Percentiles rank a stretch among this genome's conserved stretches.
Evolutionary conservation across 208 protist species (phyloP).

Genomic region (Trypanosoma theileri): DNA sequence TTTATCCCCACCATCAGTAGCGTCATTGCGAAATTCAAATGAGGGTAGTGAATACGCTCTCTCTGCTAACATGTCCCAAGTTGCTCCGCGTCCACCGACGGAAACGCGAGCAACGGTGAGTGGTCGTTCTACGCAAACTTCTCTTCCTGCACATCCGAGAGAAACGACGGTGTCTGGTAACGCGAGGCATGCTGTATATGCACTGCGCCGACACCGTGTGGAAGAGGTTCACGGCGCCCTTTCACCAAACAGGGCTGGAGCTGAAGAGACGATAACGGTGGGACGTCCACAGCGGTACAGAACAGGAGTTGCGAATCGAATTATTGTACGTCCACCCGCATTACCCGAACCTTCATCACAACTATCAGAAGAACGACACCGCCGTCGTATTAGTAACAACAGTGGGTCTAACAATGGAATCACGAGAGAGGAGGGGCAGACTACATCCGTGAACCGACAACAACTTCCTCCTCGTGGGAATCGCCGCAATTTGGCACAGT

Average conservation of each 20-base stretch:
- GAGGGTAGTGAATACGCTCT: too few relatives aligned
- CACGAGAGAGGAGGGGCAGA: neutral
- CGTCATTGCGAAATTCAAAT: too few relatives aligned
- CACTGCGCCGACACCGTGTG: conserved; percentile 7
- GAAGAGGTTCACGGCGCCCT: neutral
- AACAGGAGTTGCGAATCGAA: neutral
- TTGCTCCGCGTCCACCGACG: too few relatives aligned
- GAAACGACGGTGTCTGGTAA: conserved; percentile 5
- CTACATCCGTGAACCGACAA: neutral
- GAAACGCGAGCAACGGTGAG: too few relatives aligned
- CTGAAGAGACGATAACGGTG: neutral
- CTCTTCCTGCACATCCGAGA: too few relatives aligned
- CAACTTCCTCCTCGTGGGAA: conserved; percentile 10
- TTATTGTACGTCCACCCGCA: neutral
- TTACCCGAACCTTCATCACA: neutral
- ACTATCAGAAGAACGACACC: neutral
- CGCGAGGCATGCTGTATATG: conserved; percentile 15
- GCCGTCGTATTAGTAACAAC: neutral
- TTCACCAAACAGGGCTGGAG: neutral
- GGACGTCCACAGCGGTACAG: neutral
- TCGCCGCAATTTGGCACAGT: conserved; percentile 22
- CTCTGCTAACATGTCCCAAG: too few relatives aligned
- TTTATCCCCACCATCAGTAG: too few relatives aligned
- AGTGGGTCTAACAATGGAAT: neutral
- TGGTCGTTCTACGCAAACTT: too few relatives aligned